Conservation (phyloP, 805 yeast genomes). For the Kazachstania bromeliacearum region DNA sequence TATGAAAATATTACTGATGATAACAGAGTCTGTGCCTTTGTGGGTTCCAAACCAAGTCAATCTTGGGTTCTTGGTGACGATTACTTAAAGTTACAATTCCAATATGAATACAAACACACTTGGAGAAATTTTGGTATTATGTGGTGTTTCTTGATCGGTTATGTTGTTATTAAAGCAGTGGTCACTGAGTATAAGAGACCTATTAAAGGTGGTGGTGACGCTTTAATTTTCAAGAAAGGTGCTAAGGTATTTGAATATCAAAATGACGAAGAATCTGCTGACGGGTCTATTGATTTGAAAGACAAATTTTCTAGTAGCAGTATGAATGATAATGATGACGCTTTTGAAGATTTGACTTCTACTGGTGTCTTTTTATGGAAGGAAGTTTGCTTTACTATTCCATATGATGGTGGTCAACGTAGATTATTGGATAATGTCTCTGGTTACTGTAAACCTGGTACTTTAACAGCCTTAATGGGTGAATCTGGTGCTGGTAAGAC, state of each 20-base stretch:
- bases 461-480: conserved; percentile 65
- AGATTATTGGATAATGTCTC: conserved; percentile 50
- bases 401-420: conserved; percentile 46
- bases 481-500: conserved; percentile 75
- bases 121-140: conserved; percentile 79
- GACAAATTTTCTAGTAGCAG: conserved; percentile 8
- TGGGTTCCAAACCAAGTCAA: conserved; percentile 52
- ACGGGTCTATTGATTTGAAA: conserved; percentile 10
- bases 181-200: conserved; percentile 21
- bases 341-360: conserved; percentile 22
- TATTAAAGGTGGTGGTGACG: conserved; percentile 26
- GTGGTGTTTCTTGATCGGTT: conserved; percentile 35
- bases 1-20: conserved; percentile 33
- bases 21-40: conserved; percentile 46
- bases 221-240: conserved; percentile 48
- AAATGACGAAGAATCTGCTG: conserved; percentile 14
- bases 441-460: conserved; percentile 72
- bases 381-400: conserved; percentile 56
- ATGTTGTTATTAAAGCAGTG: conserved; percentile 14
- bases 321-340: conserved; percentile 5
- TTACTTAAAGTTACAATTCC: conserved; percentile 41
- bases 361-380: conserved; percentile 59
- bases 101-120: conserved; percentile 46
- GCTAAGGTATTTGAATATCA: conserved; percentile 13
- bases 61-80: conserved; percentile 47